Conservation (phyloP, 2,329 filamentous ascomycete species). For the Fusarium euwallaceae region DNA sequence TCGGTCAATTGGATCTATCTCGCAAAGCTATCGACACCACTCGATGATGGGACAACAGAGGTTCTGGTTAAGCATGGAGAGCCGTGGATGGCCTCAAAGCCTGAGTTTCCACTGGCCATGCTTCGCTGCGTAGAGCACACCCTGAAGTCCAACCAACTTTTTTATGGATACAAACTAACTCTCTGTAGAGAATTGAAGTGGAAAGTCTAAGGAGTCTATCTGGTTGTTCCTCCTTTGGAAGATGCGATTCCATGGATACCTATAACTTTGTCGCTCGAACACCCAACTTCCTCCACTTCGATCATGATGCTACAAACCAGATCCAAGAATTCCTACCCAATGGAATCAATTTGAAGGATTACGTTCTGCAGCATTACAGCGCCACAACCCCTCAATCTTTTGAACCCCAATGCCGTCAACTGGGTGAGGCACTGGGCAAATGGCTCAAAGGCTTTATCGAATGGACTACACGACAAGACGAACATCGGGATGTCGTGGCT, state of each 20-base stretch:
- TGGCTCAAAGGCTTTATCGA: conserved; percentile 7
- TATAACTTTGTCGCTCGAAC: conserved; percentile 4
- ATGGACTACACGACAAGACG: background rate
- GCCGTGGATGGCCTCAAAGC: conserved; percentile 6
- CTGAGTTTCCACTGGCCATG: conserved; percentile 3
- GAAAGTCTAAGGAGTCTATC: conserved; percentile 2
- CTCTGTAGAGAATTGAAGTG: background rate
- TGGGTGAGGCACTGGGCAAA: conserved; percentile 15
- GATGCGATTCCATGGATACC: background rate
- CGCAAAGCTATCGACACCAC: background rate
- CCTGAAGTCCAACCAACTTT: background rate
- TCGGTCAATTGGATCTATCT: conserved; percentile 17
- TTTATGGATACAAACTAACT: background rate
- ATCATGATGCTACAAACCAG: background rate
- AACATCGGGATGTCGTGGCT: background rate
- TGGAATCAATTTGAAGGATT: conserved; percentile 9
- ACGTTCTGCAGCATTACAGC: conserved; percentile 1
- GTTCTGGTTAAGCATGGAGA: conserved; percentile 15
- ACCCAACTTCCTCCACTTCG: conserved; percentile 3
- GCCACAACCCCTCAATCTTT: background rate
- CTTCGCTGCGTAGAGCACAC: background rate
- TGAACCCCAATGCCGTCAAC: background rate
- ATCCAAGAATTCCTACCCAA: background rate
- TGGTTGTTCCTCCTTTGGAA: background rate
- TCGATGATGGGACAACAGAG: background rate